phyloP scores from a whole-genome alignment of 164 flowering plant species.

The Nymphaea colorata region DNA sequence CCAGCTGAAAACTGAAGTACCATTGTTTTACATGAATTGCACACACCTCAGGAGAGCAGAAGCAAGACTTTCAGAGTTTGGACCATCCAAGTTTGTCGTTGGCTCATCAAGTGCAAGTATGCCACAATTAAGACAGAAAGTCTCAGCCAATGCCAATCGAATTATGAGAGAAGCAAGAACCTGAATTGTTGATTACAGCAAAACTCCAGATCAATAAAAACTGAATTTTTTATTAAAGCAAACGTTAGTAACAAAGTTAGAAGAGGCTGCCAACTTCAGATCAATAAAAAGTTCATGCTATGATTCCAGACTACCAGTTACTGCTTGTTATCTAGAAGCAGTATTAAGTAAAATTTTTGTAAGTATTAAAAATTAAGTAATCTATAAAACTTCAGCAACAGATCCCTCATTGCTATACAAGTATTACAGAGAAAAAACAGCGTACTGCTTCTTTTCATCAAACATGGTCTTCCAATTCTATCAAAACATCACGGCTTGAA shows the following conservation, averaged over 20 bases:
- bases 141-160: conserved; percentile 91
- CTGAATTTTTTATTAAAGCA: background rate
- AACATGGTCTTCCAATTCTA: too few species aligned
- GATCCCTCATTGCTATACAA: too few species aligned
- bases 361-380: too few species aligned
- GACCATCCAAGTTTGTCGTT: conserved; percentile 95
- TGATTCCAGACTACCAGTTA: too few species aligned
- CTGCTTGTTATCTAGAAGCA: too few species aligned
- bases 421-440: too few species aligned
- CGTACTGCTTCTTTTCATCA: too few species aligned
- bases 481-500: too few species aligned
- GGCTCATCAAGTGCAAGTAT: conserved; percentile 97
- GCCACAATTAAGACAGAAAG: conserved; percentile 97
- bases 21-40: background rate
- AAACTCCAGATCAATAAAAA: background rate
- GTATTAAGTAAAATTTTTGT: too few species aligned
- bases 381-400: too few species aligned
- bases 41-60: conserved; percentile 83
- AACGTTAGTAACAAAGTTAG: background rate
- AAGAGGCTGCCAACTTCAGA: background rate
- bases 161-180: conserved; percentile 97
- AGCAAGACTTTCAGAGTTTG: conserved; percentile 95
- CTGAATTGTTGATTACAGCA: conserved; percentile 23
- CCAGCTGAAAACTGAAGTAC: too few species aligned
- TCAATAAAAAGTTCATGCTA: background rate